Percentiles rank a stretch among this genome's conserved stretches.
Conservation (phyloP, 768 basidiomycete species). For the Pleurotus giganteus region DNA sequence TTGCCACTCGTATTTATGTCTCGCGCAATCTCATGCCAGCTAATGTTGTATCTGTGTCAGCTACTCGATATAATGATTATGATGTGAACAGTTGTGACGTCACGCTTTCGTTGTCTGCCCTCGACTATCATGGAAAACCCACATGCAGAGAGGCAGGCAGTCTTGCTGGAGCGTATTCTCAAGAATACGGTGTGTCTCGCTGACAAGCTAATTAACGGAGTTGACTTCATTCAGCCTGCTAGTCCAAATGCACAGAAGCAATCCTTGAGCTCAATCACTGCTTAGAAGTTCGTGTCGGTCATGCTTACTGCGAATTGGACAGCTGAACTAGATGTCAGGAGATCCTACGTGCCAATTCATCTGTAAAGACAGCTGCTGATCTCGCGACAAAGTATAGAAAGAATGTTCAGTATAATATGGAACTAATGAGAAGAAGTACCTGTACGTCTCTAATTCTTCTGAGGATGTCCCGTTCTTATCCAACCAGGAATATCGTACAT, state of each 20-base stretch:
- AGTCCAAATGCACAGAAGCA: constrained; percentile 94
- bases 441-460: not conserved
- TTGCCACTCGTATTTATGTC: constrained; percentile 6
- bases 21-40: not conserved
- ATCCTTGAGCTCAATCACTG: constrained; percentile 87
- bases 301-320: not conserved
- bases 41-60: constrained; percentile 7
- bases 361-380: constrained; percentile 79
- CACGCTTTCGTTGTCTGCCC: constrained; percentile 17
- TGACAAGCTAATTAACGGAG: not conserved
- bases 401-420: constrained; percentile 91
- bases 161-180: constrained; percentile 85
- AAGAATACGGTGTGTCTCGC: constrained; percentile 73
- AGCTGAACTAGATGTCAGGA: constrained; percentile 43
- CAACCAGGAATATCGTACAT: not conserved
- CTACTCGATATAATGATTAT: not conserved
- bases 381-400: constrained; percentile 85
- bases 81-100: not conserved
- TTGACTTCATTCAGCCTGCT: not conserved
- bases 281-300: constrained; percentile 54
- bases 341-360: constrained; percentile 73
- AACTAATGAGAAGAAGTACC: constrained; percentile 54
- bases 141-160: constrained; percentile 89
- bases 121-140: constrained; percentile 80
- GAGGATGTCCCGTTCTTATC: not conserved